These are phyloP conservation scores for Catunica adiposa DNA, from an alignment of 2,329 filamentous ascomycete species.

Conservation along the genomic window DNA sequence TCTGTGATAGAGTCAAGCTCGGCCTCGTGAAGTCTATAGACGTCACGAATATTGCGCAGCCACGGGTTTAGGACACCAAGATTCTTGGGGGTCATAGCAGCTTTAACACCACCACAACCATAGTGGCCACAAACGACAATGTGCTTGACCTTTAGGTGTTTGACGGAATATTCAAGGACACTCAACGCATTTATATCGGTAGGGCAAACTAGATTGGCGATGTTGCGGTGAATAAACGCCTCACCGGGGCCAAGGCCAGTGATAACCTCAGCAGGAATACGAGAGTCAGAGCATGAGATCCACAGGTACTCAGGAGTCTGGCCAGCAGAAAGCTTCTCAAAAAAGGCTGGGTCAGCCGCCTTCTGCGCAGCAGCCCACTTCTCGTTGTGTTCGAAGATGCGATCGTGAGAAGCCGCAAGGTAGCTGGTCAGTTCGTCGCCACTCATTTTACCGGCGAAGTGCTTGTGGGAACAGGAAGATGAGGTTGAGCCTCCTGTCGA, in stretches of 20 bases:
- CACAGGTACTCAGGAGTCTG: slow-evolving; percentile 61
- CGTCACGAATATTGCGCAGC: slow-evolving; percentile 58
- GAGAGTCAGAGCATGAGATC: slow-evolving; percentile 83
- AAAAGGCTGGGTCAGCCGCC: slow-evolving; percentile 46
- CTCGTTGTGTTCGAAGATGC: slow-evolving; percentile 52
- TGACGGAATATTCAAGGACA: slow-evolving; percentile 77
- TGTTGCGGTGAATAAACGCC: slow-evolving; percentile 89
- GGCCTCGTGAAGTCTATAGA: slow-evolving; percentile 53
- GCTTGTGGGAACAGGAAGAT: too few relatives aligned
- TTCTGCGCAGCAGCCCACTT: slow-evolving; percentile 46
- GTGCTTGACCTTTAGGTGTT: slow-evolving; percentile 65
- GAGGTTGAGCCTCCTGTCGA: too few relatives aligned
- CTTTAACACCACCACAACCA: slow-evolving; percentile 61
- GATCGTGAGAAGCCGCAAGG: slow-evolving; percentile 46
- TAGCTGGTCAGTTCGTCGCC: slow-evolving; percentile 22
- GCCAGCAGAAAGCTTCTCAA: slow-evolving; percentile 44
- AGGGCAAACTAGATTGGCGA: slow-evolving; percentile 72
- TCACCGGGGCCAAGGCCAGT: slow-evolving; percentile 73
- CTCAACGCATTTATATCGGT: slow-evolving; percentile 65
- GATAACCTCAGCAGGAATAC: slow-evolving; percentile 81
- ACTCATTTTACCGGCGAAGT: background rate
- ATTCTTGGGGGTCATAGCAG: slow-evolving; percentile 55
- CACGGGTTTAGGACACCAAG: slow-evolving; percentile 56
- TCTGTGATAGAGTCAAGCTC: slow-evolving; percentile 50
- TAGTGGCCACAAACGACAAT: slow-evolving; percentile 68